Base-by-base conservation (phyloP, 1,139 yeast species). In the Hansenula lynferdii region DNA sequence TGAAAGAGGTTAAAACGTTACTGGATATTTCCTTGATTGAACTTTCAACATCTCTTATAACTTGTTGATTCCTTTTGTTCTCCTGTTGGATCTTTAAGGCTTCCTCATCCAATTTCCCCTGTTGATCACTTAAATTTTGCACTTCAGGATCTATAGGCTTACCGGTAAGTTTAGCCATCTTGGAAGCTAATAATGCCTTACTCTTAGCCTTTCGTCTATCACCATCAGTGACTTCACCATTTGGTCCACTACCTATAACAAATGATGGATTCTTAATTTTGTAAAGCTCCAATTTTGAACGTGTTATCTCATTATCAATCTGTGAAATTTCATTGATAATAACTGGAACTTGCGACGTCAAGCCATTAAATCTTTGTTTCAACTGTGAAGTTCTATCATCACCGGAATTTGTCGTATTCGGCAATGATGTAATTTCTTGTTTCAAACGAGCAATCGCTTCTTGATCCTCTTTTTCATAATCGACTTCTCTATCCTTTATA, bases 141-240 rank as follows among this genome's bases (percentile, higher is more conserved):
- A 71, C 62, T 37, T 70, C 67, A 3, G 73, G 69, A 19, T 69
- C 70, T 8, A 67, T 62, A 2, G 80, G 68, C 45, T 79, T 79
- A 2, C 97, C 97, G 0, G 97, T 89, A 49, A 92, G 69, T 8
- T 92, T 86, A 17, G 96, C 95, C 95, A 90, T 87, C 48, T 95
- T 72, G 32, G 90, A 84, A 48, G 80, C 81, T 48, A 90, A 68
- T 41, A 80, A 63, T 36, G 92, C 92, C 54, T 85, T 82, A 31
- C 86, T 80, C 50, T 76, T 81, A 36, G 89, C 92, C 53, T 84
- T 84, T 42, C 84, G 73, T 43, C 85, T 73, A 56, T 90, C 97
- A 14, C 77, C 64, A 27, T 86, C 96, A 5, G 96, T 86, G 9
- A 87, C 73, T 46, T 79, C 77, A 14, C 96, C 97, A 53, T 82